Base-by-base conservation (phyloP, 2,329 filamentous ascomycete species). In the Chlorencoelia australis region DNA sequence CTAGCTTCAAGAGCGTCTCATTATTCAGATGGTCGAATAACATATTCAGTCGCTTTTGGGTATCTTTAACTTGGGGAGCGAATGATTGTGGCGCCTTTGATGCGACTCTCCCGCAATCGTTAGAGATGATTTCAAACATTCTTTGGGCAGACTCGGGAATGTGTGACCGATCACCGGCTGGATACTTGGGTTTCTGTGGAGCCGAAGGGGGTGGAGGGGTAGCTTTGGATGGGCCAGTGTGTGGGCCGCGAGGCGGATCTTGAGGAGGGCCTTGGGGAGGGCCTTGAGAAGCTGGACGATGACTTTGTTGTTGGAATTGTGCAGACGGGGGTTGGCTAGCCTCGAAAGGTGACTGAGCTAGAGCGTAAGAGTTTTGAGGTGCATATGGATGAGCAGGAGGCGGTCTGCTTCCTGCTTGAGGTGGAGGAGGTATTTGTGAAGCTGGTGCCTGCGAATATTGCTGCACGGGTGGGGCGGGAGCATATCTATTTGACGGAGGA, bases 1-100 rank as follows among this genome's bases (percentile, higher is more conserved):
- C 79, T 2, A 82, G 74, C 63, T 82, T 83, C 37, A 96, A 68
- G 26, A 95, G 67, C 54, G 96, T 88, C 54, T 88, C 82, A 48
- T 96, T 96, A 69, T 96, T 98, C 30, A 98, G 69, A 59, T 95
- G 87, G 56, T 98, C 89, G 58, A 95, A 96, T n/a, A 98, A 67
- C 33, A 95, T 79, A 52, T 83, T 84, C 41, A 98, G 71, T 18
- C 91, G 79, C 64, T 94, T 94, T 58, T 94, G 85, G 2, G 88
- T 91, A 57, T 96, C 91, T 52, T 86, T 83, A 14, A 98, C 87
- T 58, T 96, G 88, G 10, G 79, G 72, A 45, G 84, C 80, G 64
- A 91, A 95, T 11, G 80, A 79, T n/a, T 80, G 68, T 13, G 91
- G 91, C 1, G 91, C 91, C 49, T 85, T 82, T 20, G 78, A 65